Conservation (phyloP, 192 early-diverging fungal species). For the Diversispora eburnea region DNA sequence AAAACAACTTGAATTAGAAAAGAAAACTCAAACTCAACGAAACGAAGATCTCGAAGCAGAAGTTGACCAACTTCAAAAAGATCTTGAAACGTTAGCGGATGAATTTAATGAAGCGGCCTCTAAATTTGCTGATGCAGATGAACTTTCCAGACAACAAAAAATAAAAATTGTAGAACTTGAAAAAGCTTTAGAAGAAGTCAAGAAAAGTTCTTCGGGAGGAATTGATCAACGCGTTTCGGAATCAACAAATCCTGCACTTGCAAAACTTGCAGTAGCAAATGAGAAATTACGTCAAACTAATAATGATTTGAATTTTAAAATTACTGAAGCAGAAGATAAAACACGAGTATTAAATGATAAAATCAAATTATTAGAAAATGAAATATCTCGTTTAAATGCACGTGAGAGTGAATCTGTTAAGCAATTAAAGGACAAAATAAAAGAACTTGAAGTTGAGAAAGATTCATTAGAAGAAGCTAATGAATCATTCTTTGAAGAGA, state of each 20-base stretch:
- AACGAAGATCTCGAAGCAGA: slow-evolving; percentile 12
- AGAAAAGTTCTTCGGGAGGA: not conserved
- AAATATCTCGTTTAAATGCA: not conserved
- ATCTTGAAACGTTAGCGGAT: slow-evolving; percentile 37
- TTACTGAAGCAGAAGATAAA: slow-evolving; percentile 11
- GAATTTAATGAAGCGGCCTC: slow-evolving; percentile 38
- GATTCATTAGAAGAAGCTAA: slow-evolving; percentile 15
- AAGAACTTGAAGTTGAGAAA: slow-evolving; percentile 17
- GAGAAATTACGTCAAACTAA: slow-evolving; percentile 22
- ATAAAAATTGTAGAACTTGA: slow-evolving; percentile 35
- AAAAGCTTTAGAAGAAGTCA: slow-evolving; percentile 27
- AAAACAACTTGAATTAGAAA: slow-evolving; percentile 20
- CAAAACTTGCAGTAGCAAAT: slow-evolving; percentile 16
- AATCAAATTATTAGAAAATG: slow-evolving; percentile 17
- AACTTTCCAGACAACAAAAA: slow-evolving; percentile 35
- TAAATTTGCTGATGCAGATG: slow-evolving; percentile 39
- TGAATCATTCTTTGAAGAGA: slow-evolving; percentile 17
- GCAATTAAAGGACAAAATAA: slow-evolving; percentile 15
- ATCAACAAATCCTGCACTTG: slow-evolving; percentile 9
- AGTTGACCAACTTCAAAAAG: slow-evolving; percentile 35
- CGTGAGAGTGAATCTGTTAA: slow-evolving; percentile 1
- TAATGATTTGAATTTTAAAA: slow-evolving; percentile 11
- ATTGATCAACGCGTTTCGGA: not conserved
- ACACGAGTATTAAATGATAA: slow-evolving; percentile 7
- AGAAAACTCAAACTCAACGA: not conserved